A percentile compares a stretch with the other conserved stretches of the same genome.
These are phyloP conservation scores for Hypoxylon sp. DNA, from an alignment of 2,329 filamentous ascomycete genomes.

Conservation along the genomic window DNA sequence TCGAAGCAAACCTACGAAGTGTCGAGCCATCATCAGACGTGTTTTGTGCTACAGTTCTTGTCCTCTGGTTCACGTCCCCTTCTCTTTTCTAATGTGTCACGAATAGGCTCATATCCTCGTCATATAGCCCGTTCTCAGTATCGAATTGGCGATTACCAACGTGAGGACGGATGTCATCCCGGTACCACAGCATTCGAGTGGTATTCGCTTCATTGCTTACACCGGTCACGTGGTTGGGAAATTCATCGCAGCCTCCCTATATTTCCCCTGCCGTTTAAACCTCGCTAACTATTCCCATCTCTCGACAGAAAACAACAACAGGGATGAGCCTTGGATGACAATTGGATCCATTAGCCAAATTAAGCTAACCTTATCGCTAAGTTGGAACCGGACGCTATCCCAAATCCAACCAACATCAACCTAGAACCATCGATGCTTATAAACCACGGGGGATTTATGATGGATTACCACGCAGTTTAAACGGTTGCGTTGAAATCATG, in stretches of 20 bases:
- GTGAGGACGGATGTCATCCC: conserved; percentile 5
- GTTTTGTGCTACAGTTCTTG: not conserved
- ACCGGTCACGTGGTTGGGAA: not conserved
- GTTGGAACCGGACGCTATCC: not conserved
- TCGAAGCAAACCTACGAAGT: not conserved
- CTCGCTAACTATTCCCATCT: not conserved
- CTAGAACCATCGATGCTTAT: conserved; percentile 1
- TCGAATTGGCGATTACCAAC: not conserved
- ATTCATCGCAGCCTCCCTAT: not conserved
- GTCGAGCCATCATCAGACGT: not conserved
- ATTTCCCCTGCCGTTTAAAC: not conserved
- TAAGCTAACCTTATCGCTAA: not conserved
- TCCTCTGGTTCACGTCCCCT: too few species aligned
- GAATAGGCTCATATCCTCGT: not conserved
- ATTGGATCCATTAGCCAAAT: not conserved
- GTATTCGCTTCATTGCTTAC: not conserved
- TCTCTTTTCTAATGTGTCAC: not conserved
- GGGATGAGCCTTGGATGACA: not conserved
- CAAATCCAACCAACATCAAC: conserved; percentile 2
- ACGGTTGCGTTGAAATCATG: not conserved
- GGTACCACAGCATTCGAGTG: not conserved
- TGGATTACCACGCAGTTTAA: not conserved
- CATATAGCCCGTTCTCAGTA: not conserved
- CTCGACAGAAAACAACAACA: not conserved
- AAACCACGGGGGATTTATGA: not conserved